Conservation (phyloP, 768 basidiomycete genomes). For the Butyriboletus loyo region DNA sequence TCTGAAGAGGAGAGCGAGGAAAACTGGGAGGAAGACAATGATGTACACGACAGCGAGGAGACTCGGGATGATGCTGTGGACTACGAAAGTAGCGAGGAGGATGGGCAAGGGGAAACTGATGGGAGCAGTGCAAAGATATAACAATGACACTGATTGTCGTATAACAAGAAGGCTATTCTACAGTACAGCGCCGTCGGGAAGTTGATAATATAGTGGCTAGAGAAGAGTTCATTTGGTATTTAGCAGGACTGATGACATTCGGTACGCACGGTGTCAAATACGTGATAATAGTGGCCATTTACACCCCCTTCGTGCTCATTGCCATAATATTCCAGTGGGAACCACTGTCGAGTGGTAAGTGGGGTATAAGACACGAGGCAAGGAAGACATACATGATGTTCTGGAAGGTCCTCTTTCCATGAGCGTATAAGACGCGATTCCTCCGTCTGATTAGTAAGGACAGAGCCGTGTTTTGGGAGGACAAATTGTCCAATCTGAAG, state of each 20-base stretch:
- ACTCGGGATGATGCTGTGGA: conserved; percentile 27
- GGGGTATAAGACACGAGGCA: background rate
- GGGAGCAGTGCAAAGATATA: conserved; percentile 11
- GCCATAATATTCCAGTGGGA: conserved; percentile 70
- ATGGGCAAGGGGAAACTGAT: conserved; percentile 18
- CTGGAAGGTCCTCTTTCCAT: conserved; percentile 62
- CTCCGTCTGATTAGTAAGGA: conserved; percentile 54
- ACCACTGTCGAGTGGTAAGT: conserved; percentile 51
- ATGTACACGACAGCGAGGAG: conserved; percentile 27
- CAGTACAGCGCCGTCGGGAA: conserved; percentile 43
- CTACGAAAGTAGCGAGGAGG: conserved; percentile 17
- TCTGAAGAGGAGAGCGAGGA: conserved; percentile 35
- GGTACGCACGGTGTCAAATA: conserved; percentile 61
- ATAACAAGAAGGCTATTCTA: conserved; percentile 18
- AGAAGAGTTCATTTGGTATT: conserved; percentile 1
- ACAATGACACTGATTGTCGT: conserved; percentile 7
- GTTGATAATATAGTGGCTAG: conserved; percentile 53
- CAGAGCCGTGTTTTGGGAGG: conserved; percentile 56
- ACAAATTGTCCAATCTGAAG: conserved; percentile 86
- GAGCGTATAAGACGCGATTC: conserved; percentile 65
- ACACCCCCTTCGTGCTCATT: conserved; percentile 51
- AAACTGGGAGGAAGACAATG: conserved; percentile 23
- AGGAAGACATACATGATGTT: conserved; percentile 51
- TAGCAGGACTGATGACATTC: background rate
- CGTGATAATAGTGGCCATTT: conserved; percentile 74